These are phyloP conservation scores for Tricholoma bakamatsutake DNA, from an alignment of 768 basidiomycete species.

Conservation along the genomic window DNA sequence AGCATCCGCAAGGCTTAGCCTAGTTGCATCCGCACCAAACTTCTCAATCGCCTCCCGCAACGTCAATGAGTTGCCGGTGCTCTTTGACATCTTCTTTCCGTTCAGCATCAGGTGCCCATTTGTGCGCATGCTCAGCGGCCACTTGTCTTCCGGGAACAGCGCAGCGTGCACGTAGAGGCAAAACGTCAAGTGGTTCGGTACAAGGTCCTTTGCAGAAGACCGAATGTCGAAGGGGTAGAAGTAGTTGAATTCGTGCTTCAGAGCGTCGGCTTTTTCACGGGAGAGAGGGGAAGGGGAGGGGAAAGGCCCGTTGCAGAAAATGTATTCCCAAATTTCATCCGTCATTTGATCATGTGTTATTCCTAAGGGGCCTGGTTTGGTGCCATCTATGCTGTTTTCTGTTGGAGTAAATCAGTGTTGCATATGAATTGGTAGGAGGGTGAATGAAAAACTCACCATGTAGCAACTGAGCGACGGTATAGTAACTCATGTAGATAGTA, in stretches of 20 bases:
- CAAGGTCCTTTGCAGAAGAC: constrained; percentile 95
- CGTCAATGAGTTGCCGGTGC: constrained; percentile 93
- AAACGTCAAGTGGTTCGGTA: constrained; percentile 94
- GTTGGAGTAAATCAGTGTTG: constrained; percentile 2
- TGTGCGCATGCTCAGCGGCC: constrained; percentile 88
- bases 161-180: constrained; percentile 94
- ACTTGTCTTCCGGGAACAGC: constrained; percentile 84
- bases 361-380: constrained; percentile 72
- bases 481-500: constrained; percentile 98
- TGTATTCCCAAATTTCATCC: constrained; percentile 95
- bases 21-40: constrained; percentile 94
- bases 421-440: not conserved
- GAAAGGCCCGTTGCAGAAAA: constrained; percentile 76
- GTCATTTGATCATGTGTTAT: constrained; percentile 92
- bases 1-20: constrained; percentile 90
- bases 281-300: constrained; percentile 61
- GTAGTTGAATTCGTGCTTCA: constrained; percentile 91
- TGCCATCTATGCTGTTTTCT: constrained; percentile 76
- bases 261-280: constrained; percentile 70
- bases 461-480: constrained; percentile 87
- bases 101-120: constrained; percentile 98
- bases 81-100: constrained; percentile 98
- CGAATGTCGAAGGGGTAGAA: constrained; percentile 99
- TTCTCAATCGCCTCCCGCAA: constrained; percentile 84
- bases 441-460: constrained; percentile 54